Conservation (phyloP, 768 basidiomycete species). For the Boletellus sp. region DNA sequence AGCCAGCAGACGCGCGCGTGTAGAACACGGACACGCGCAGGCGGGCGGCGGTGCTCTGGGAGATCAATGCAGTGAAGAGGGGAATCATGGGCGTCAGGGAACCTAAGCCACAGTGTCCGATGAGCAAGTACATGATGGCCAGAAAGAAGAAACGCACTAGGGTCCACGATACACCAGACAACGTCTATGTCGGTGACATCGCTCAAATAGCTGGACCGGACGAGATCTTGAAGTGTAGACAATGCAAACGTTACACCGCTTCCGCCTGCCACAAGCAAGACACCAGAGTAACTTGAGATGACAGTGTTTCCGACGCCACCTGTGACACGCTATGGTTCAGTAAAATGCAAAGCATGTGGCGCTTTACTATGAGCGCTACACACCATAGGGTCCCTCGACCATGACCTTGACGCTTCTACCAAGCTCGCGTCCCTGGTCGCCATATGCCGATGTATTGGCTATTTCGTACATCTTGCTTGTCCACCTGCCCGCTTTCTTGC, state of each 20-base stretch:
- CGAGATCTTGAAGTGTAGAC: slow-evolving; percentile 59
- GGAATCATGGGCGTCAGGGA: slow-evolving; percentile 49
- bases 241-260: slow-evolving; percentile 74
- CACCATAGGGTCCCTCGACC: slow-evolving; percentile 56
- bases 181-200: slow-evolving; percentile 59
- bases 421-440: slow-evolving; percentile 26
- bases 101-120: slow-evolving; percentile 23
- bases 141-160: slow-evolving; percentile 32
- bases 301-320: slow-evolving; percentile 62
- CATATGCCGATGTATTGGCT: slow-evolving; percentile 35
- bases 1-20: slow-evolving; percentile 40
- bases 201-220: slow-evolving; percentile 45
- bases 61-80: slow-evolving; percentile 43
- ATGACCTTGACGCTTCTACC: slow-evolving; percentile 36
- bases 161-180: slow-evolving; percentile 65
- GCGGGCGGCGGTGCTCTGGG: slow-evolving; percentile 41
- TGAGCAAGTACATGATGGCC: neutral
- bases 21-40: slow-evolving; percentile 54
- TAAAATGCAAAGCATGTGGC: neutral
- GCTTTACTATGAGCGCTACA: slow-evolving; percentile 7
- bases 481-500: slow-evolving; percentile 67
- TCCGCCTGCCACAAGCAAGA: slow-evolving; percentile 68
- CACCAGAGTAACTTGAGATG: slow-evolving; percentile 61
- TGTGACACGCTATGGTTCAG: slow-evolving; percentile 16
- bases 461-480: slow-evolving; percentile 55